Percentiles rank a stretch among this genome's conserved stretches.
Evolutionary conservation across 1,284 basidiomycete genomes (phyloP).

Genomic region (Malassezia arunalokei): DNA sequence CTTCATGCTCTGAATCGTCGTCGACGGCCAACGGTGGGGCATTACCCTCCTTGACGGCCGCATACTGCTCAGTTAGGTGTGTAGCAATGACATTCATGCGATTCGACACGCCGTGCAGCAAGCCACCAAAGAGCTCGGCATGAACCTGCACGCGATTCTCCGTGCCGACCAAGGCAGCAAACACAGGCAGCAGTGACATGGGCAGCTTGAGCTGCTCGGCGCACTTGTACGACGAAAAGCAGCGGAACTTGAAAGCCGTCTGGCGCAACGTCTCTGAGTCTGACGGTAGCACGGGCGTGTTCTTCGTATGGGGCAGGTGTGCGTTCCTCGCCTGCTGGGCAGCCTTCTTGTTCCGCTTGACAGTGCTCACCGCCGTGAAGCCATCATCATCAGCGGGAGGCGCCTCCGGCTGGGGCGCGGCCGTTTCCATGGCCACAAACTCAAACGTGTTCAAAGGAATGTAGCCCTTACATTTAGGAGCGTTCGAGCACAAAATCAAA

Average conservation of each 20-base stretch:
- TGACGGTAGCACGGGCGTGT: conserved; percentile 9
- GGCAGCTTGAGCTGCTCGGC: conserved; percentile 14
- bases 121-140: conserved; percentile 6
- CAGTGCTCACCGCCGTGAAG: conserved; percentile 7
- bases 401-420: background rate
- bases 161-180: conserved; percentile 14
- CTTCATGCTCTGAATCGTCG: background rate
- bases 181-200: conserved; percentile 10
- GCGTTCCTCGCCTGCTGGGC: conserved; percentile 8
- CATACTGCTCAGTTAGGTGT: conserved; percentile 13
- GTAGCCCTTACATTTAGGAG: conserved; percentile 15
- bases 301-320: conserved; percentile 12
- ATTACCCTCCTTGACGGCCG: background rate
- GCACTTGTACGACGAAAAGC: conserved; percentile 10
- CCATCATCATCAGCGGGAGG: conserved; percentile 11
- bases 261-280: background rate
- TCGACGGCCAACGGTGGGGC: background rate
- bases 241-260: conserved; percentile 11
- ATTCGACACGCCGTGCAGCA: conserved; percentile 16
- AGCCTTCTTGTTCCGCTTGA: conserved; percentile 11
- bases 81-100: conserved; percentile 12
- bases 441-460: conserved; percentile 7
- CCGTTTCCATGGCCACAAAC: conserved; percentile 8
- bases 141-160: conserved; percentile 9
- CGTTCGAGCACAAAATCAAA: conserved; percentile 12